Conservation (phyloP, 768 basidiomycete genomes). For the Serpula lacrymans region DNA sequence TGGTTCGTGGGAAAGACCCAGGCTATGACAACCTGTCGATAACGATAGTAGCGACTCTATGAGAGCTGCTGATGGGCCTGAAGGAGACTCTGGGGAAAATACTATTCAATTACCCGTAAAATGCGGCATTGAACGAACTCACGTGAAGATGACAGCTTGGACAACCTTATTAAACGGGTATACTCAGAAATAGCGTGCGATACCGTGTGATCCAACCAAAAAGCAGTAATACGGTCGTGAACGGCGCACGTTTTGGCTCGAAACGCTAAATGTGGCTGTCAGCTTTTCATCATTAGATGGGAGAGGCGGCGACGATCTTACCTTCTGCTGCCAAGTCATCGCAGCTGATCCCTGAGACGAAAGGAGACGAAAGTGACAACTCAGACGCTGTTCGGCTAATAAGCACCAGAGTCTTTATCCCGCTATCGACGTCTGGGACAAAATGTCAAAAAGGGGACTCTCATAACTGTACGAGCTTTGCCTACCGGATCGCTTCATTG, state of each 20-base stretch:
- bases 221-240: slow-evolving; percentile 44
- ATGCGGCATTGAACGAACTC: slow-evolving; percentile 3
- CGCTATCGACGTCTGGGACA: slow-evolving; percentile 6
- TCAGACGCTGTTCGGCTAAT: slow-evolving; percentile 49
- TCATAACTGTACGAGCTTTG: background rate
- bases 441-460: slow-evolving; percentile 6
- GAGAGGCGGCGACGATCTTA: too few species aligned
- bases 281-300: slow-evolving; percentile 4
- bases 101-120: slow-evolving; percentile 3
- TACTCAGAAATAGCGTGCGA: slow-evolving; percentile 21
- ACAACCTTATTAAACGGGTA: too few species aligned
- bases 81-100: too few species aligned
- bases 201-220: slow-evolving; percentile 52
- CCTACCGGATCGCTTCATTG: slow-evolving; percentile 35
- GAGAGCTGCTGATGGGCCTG: slow-evolving; percentile 51
- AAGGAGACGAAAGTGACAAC: slow-evolving; percentile 40
- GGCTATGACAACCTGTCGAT: slow-evolving; percentile 49
- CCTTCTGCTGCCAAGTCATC: slow-evolving; percentile 32
- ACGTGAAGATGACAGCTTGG: slow-evolving; percentile 25
- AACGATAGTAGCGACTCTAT: slow-evolving; percentile 54
- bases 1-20: slow-evolving; percentile 45
- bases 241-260: slow-evolving; percentile 37
- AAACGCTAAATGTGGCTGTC: slow-evolving; percentile 29
- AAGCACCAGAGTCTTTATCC: slow-evolving; percentile 40
- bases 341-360: slow-evolving; percentile 44